phyloP scores from a whole-genome alignment of 2,329 filamentous ascomycete species.

The Sarocladium brachiariae region DNA sequence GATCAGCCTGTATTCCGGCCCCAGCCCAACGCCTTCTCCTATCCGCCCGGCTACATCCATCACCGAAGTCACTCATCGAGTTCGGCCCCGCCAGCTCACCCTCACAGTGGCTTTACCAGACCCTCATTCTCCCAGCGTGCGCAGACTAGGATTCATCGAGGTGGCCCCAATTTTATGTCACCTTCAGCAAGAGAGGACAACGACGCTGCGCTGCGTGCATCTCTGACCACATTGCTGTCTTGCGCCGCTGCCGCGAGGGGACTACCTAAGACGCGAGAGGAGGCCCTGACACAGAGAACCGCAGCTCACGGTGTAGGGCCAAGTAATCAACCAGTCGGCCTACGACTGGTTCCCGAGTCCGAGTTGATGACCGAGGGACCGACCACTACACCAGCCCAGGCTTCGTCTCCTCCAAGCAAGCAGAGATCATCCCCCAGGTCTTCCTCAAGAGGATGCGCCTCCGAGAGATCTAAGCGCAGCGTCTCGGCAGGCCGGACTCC shows the following conservation, averaged over 20 bases:
- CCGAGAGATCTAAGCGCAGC: constrained; percentile 45
- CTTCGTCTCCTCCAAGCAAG: constrained; percentile 15
- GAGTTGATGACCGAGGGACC: constrained; percentile 41
- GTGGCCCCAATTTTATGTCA: constrained; percentile 57
- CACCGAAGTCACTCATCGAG: constrained; percentile 44
- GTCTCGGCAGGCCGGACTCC: constrained; percentile 32
- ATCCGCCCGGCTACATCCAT: constrained; percentile 56
- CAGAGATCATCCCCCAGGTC: constrained; percentile 24
- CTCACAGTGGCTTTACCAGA: constrained; percentile 43
- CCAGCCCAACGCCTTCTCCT: constrained; percentile 87
- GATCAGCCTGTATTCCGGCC: constrained; percentile 63
- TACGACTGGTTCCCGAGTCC: constrained; percentile 54
- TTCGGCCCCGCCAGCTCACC: constrained; percentile 41
- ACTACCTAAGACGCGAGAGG: constrained; percentile 58
- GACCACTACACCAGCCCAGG: constrained; percentile 16
- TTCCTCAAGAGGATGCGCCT: constrained; percentile 17
- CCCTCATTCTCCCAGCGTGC: constrained; percentile 42
- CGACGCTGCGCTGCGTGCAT: constrained; percentile 85
- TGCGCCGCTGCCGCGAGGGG: constrained; percentile 85
- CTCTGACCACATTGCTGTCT: constrained; percentile 91
- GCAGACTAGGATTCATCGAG: constrained; percentile 36
- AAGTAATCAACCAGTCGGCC: constrained; percentile 48
- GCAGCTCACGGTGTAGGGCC: constrained; percentile 34
- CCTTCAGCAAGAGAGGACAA: constrained; percentile 79
- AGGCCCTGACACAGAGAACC: constrained; percentile 29